phyloP scores from a whole-genome alignment of 2,329 filamentous ascomycete genomes.

The Lasiodiplodia citricola region DNA sequence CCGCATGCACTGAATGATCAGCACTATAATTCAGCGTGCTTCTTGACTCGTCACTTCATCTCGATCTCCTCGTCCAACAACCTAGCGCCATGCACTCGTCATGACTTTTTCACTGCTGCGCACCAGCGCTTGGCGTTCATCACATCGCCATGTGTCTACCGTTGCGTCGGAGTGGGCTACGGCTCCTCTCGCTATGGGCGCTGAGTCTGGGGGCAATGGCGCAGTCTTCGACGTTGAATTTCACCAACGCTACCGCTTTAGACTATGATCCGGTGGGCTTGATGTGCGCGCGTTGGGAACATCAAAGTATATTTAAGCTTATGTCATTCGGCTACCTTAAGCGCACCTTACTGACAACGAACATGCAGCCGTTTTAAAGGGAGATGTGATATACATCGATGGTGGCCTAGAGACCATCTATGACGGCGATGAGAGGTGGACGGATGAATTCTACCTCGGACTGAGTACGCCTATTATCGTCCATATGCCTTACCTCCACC shows the following conservation, averaged over 20 bases:
- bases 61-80: not conserved
- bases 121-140: not conserved
- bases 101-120: not conserved
- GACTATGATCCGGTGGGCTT: slow-evolving; percentile 3
- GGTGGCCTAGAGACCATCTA: slow-evolving; percentile 27
- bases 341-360: not conserved
- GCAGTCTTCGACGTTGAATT: not conserved
- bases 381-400: slow-evolving; percentile 26
- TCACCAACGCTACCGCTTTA: slow-evolving; percentile 1
- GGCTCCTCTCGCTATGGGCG: not conserved
- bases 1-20: not conserved
- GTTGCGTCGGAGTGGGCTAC: not conserved
- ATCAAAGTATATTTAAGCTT: not conserved
- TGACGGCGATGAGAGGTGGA: not conserved
- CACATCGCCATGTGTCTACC: not conserved
- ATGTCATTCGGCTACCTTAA: not conserved
- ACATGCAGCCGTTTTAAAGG: slow-evolving; percentile 16
- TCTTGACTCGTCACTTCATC: not conserved
- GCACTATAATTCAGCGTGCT: not conserved
- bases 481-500: no score
- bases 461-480: not conserved
- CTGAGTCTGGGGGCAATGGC: not conserved
- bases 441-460: slow-evolving; percentile 3
- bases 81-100: not conserved
- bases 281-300: slow-evolving; percentile 15